phyloP scores from a whole-genome alignment of 2,329 filamentous ascomycete genomes.

The Cladophialophora carrionii region DNA sequence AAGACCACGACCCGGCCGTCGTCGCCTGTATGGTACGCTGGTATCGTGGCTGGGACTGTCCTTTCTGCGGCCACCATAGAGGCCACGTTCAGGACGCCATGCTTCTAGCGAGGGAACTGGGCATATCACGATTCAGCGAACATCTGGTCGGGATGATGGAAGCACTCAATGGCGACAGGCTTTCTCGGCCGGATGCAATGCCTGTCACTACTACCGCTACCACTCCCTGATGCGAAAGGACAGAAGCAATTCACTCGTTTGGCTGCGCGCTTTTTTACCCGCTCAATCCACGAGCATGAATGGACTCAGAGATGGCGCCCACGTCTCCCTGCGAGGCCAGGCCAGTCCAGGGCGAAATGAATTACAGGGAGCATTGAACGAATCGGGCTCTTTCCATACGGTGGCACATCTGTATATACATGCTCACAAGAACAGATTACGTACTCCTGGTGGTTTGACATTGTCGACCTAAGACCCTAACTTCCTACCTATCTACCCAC shows the following conservation, averaged over 20 bases:
- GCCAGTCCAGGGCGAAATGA: not conserved
- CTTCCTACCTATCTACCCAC: no score
- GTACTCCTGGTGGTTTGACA: no score
- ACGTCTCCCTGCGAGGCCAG: no score
- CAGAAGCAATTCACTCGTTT: not conserved
- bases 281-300: not conserved
- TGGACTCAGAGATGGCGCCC: no score
- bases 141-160: conserved; percentile 8
- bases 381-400: not conserved
- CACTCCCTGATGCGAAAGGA: not conserved
- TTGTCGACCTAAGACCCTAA: no score
- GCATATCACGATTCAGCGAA: conserved; percentile 9
- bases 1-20: conserved; percentile 2
- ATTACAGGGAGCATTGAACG: not conserved
- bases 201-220: no score
- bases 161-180: not conserved
- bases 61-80: conserved; percentile 5
- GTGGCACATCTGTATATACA: not conserved
- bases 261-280: no score
- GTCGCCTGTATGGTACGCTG: conserved; percentile 19
- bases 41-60: conserved; percentile 14
- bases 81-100: conserved; percentile 4
- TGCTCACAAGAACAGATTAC: not conserved
- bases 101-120: not conserved
- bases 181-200: not conserved